These are phyloP conservation scores for barley (Hordeum vulgare) DNA, from an alignment of 176 grass and related monocot genomes.

Conservation along the genomic window DNA sequence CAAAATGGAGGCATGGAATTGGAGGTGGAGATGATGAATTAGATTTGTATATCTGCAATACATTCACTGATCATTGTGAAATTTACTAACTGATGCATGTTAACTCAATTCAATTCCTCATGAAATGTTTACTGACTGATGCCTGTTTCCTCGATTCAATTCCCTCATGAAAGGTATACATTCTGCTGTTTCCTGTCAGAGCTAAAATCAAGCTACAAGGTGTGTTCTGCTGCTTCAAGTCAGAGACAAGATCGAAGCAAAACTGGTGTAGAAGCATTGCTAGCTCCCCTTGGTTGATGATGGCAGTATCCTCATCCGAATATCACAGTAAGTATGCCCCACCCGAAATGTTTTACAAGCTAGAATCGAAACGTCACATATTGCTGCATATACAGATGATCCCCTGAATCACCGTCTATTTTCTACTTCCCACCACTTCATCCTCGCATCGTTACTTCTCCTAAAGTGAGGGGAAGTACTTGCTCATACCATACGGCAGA, in stretches of 20 bases:
- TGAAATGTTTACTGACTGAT: not conserved
- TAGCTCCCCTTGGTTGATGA: not conserved
- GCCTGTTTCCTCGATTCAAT: not conserved
- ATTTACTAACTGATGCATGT: not conserved
- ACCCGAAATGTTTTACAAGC: constrained; percentile 9
- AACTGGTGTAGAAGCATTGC: not conserved
- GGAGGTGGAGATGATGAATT: not conserved
- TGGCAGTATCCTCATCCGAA: not conserved
- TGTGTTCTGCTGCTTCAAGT: not conserved
- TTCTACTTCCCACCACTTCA: not conserved
- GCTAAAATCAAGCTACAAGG: not conserved
- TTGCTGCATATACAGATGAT: not conserved
- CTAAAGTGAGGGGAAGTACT: constrained; percentile 86
- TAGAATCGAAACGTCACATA: constrained; percentile 8
- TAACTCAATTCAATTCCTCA: not conserved
- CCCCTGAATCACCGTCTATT: not conserved
- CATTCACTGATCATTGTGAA: not conserved
- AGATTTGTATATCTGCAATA: not conserved
- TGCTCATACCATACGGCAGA: constrained; percentile 80
- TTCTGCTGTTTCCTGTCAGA: not conserved
- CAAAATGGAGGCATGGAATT: not conserved
- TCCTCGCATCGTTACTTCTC: not conserved
- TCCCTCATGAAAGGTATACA: not conserved
- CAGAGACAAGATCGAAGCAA: not conserved
- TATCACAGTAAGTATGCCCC: not conserved